Percentiles rank a stretch among this genome's conserved stretches.
These are phyloP conservation scores for Turritis glabra DNA, from an alignment of 345 rosid genomes.

Conservation along the genomic window DNA sequence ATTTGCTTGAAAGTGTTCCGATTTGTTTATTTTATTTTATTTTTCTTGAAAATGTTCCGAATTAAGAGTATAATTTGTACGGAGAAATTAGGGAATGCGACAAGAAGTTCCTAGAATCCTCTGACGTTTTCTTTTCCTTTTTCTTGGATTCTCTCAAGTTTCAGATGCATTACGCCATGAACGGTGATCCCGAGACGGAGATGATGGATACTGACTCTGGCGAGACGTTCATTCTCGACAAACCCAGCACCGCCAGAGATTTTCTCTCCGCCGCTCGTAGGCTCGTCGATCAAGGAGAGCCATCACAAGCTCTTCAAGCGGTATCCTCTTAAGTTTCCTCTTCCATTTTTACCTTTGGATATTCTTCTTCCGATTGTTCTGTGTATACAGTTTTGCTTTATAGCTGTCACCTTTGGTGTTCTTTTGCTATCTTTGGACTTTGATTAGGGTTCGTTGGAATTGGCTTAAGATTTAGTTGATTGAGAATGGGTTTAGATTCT, in stretches of 20 bases:
- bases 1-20: no score
- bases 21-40: no score
- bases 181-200: conserved; percentile 37
- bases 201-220: conserved; percentile 54
- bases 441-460: conserved; percentile 2
- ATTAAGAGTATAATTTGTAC: background rate
- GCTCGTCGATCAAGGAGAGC: conserved; percentile 74
- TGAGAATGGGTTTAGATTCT: background rate
- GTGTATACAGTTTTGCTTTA: background rate
- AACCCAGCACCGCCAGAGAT: conserved; percentile 41
- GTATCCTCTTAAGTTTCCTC: conserved; percentile 42
- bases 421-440: background rate
- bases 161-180: conserved; percentile 46
- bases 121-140: background rate
- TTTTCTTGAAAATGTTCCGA: background rate
- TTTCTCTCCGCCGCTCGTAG: conserved; percentile 68
- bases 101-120: conserved; percentile 23
- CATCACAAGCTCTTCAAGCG: conserved; percentile 89
- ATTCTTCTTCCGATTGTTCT: background rate
- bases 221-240: conserved; percentile 19
- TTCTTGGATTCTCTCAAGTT: background rate
- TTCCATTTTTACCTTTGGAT: background rate
- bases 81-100: background rate
- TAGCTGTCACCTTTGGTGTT: background rate
- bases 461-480: background rate